Base-by-base conservation (phyloP, 495 filamentous ascomycete genomes). In the Podospora didyma region DNA sequence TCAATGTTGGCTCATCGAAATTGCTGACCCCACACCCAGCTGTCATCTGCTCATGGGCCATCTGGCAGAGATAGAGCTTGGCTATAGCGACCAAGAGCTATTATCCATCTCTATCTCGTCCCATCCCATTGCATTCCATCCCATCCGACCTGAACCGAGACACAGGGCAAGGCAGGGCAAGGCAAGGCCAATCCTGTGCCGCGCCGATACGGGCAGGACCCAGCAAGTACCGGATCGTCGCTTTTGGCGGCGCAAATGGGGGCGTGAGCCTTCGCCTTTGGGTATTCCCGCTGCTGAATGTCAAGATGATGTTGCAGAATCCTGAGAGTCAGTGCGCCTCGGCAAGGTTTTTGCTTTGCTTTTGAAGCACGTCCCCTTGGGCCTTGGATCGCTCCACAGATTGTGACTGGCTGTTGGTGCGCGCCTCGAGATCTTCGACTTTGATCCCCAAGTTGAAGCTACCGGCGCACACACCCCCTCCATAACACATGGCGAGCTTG, bases 311-410 rank as follows among this genome's bases (percentile, higher is more conserved):
- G 60, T 53, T 50, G 46, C 53, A 44, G 53, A 47, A 22, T 56
- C 21, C 47, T 59, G 34, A 23, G 51, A 23, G 51, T 67, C 64
- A 67, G 64, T 67, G 64, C 64, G 56, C 26, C 3, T 54, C 50
- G 41, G 46, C 45, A 37, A 45, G 46, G 61, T 47, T 46, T 22
- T 46, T 35, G 53, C 23, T 23, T 56, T 46, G 45, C 14, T n/a
- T 24, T 22, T 7, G 10, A 12, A 9, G 19, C 35, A 23, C 21
- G 22, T 17, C 20, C 22, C 35, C 16, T n/a, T 9, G 3, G 26
- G 3, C 26, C 26, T 9, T 31, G 26, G 26, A n/a, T n/a, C 26
- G 26, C 26, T 31, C 26, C 26, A 31, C 26, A 31, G 4, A 31
- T 31, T 31, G 4, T 4, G 4, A 31, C 26, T 31, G n/a, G n/a